Evolutionary conservation across 495 filamentous ascomycete genomes (phyloP).

Genomic region (Physcia stellaris): DNA sequence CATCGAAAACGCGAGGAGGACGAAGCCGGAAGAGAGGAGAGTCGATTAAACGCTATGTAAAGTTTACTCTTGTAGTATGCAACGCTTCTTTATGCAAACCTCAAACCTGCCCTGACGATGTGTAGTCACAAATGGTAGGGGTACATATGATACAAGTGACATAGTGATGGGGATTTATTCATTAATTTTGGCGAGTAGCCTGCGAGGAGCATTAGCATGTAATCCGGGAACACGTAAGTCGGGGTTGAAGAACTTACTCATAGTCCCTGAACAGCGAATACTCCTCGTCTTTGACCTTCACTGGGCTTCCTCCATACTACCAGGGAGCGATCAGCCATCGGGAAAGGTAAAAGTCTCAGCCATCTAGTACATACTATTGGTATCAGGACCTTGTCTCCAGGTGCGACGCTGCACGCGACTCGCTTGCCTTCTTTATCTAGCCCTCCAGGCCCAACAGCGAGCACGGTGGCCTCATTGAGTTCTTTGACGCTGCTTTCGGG

Average conservation of each 20-base stretch:
- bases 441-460: constrained; percentile 84
- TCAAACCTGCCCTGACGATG: not conserved
- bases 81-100: constrained; percentile 13
- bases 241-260: constrained; percentile 54
- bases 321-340: constrained; percentile 12
- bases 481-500: constrained; percentile 96
- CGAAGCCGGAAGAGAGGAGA: not conserved
- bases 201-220: too few relatives aligned
- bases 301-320: constrained; percentile 85
- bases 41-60: too few relatives aligned
- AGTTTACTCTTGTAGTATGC: too few relatives aligned
- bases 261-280: constrained; percentile 90
- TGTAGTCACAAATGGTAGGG: constrained; percentile 1
- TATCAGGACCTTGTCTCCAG: constrained; percentile 90
- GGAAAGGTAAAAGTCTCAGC: constrained; percentile 2
- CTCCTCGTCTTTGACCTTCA: constrained; percentile 97
- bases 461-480: constrained; percentile 88
- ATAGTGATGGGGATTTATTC: constrained; percentile 40
- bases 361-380: constrained; percentile 57
- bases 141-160: constrained; percentile 15
- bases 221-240: too few relatives aligned
- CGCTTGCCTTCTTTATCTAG: constrained; percentile 80
- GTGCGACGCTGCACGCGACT: constrained; percentile 60
- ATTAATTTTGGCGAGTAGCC: constrained; percentile 80
- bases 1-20: too few relatives aligned